Conservation (phyloP, 164 flowering plant genomes). For the Annona cherimola region DNA sequence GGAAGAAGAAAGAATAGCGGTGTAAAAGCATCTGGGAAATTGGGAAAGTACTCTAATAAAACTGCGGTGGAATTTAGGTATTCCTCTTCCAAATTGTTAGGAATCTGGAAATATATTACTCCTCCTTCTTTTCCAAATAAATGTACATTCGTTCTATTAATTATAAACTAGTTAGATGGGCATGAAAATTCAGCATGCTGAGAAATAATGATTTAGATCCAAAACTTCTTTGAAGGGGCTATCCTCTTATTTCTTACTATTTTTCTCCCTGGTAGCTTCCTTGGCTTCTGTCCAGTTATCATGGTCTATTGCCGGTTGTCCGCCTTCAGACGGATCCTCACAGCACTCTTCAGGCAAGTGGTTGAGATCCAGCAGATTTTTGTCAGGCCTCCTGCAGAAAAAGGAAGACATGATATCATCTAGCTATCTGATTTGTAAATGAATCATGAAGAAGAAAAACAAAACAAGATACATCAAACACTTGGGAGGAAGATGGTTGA, state of each 20-base stretch:
- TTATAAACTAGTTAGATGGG: background rate
- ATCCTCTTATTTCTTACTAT: background rate
- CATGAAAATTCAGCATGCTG: background rate
- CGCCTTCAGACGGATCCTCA: conserved; percentile 28
- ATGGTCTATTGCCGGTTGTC: conserved; percentile 36
- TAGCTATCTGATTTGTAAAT: background rate
- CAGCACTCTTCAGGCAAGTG: conserved; percentile 70
- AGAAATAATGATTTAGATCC: too few species aligned
- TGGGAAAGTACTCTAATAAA: too few species aligned
- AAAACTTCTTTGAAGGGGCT: too few species aligned
- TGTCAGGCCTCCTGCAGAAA: conserved; percentile 59
- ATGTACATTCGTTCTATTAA: background rate
- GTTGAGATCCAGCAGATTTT: conserved; percentile 82
- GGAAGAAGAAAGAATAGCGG: too few species aligned
- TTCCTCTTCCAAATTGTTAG: too few species aligned
- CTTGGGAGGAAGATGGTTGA: background rate
- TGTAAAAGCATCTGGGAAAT: too few species aligned
- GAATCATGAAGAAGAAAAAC: background rate
- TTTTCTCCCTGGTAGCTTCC: conserved; percentile 5
- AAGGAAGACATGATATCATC: background rate
- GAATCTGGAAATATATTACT: too few species aligned
- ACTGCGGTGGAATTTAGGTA: too few species aligned
- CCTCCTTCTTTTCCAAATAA: too few species aligned
- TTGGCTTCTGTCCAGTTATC: conserved; percentile 38
- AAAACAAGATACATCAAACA: background rate